Evolutionary conservation across 768 basidiomycete genomes (phyloP), one percentile per base, ranked within the genome.

Genomic region (Boletus reticulatus): DNA sequence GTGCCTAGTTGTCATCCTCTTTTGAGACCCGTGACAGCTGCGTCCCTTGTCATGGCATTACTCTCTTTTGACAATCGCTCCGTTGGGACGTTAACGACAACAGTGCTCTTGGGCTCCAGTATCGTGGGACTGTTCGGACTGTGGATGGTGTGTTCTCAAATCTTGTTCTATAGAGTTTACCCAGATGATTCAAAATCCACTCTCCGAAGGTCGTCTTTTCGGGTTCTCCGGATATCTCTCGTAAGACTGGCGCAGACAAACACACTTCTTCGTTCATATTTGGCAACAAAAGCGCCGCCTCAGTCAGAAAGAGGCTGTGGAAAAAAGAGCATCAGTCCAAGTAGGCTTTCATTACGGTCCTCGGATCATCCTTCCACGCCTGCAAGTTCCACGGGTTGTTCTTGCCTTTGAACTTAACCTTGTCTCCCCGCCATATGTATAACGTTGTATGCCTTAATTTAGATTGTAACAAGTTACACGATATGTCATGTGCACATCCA

Each of bases 171-270:
- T 52, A 62, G 24, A 43, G 58, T 56, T 61, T 48, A 59, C 31
- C 38, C 12, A 50, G 46, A 42, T 57, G 54, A 69, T 57, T 50
- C 41, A 24, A 48, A 48, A 55, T 54, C 19, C 55, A 38, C 50
- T 52, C 37, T 22, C 48, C 55, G 29, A 61, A 89, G 87, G 76
- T 86, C 45, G 64, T 84, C 48, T 89, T 92, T 64, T 79, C 81
- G 39, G 78, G 79, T 24, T 76, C 86, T 13, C 75, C 77, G 24
- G 66, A 73, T 38, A 68, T 81, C 45, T 90, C 89, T 32, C 83
- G 80, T 66, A 87, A 82, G 61, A 92, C 89, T 6, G 91, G 90
- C 17, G 85, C 89, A 19, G 89, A 92, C 72, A 92, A 92, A 64
- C 83, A 82, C 58, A 93, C 89, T 5, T 91, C 89, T 16, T 66